phyloP scores from a whole-genome alignment of 1,284 basidiomycete genomes.

The Apiotrichum montevideense region DNA sequence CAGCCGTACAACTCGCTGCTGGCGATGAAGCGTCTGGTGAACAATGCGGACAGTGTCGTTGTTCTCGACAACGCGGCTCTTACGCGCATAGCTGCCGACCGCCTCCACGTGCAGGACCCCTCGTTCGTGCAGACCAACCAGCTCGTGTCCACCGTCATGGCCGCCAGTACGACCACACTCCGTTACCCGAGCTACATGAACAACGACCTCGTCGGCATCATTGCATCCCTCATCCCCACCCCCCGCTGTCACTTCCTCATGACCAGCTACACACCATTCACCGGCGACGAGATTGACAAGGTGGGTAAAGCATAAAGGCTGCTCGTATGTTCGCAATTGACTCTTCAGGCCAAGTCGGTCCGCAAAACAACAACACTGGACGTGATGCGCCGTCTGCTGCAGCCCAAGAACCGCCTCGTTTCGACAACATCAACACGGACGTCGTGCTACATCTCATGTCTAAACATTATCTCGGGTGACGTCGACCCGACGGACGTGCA shows the following conservation, averaged over 20 bases:
- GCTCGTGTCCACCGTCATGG: conserved; percentile 57
- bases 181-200: conserved; percentile 99
- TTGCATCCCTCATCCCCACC: conserved; percentile 94
- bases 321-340: too few relatives aligned
- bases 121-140: conserved; percentile 94
- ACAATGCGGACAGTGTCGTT: conserved; percentile 95
- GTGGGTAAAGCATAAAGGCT: too few relatives aligned
- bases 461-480: conserved; percentile 98
- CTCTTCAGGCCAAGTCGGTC: conserved; percentile 68
- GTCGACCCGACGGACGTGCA: conserved; percentile 98
- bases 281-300: conserved; percentile 90
- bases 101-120: conserved; percentile 83
- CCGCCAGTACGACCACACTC: conserved; percentile 93
- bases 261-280: conserved; percentile 99
- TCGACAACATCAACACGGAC: conserved; percentile 87
- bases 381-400: conserved; percentile 94
- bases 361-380: conserved; percentile 92
- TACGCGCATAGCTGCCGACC: conserved; percentile 82
- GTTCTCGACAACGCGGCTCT: conserved; percentile 96
- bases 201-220: conserved; percentile 96
- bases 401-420: conserved; percentile 98
- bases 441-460: conserved; percentile 92
- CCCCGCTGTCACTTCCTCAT: conserved; percentile 99
- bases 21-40: conserved; percentile 89
- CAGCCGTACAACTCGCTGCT: conserved; percentile 95